Percentiles rank a stretch among this genome's conserved stretches.
Evolutionary conservation across 352 stramenopile species (phyloP).

Genomic region (Globisporangium abappressorium): DNA sequence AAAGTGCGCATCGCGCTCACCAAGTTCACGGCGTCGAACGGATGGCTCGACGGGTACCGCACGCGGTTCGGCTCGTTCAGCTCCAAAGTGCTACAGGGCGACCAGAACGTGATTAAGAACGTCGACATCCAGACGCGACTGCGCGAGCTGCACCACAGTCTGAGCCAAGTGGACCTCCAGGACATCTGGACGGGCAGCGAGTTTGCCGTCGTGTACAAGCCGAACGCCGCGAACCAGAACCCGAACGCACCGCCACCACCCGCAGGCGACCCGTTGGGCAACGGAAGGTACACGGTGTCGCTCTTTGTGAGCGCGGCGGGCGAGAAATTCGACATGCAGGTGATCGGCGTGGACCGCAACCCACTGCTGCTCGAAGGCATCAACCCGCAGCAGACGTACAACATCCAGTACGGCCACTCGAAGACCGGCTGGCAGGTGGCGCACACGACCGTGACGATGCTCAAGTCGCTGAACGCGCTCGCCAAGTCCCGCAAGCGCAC

Average conservation of each 20-base stretch:
- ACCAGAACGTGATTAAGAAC: conserved; percentile 75
- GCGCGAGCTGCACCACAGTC: conserved; percentile 73
- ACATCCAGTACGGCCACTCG: conserved; percentile 77
- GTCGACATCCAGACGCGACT: conserved; percentile 84
- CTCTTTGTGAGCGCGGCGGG: conserved; percentile 76
- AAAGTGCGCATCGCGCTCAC: conserved; percentile 69
- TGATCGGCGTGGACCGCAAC: conserved; percentile 66
- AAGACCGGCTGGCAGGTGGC: conserved; percentile 82
- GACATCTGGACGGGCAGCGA: conserved; percentile 81
- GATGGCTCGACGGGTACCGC: conserved; percentile 83
- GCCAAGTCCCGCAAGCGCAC: conserved; percentile 70
- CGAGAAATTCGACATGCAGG: conserved; percentile 81
- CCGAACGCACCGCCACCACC: not conserved
- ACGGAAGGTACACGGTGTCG: conserved; percentile 62
- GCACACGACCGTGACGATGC: conserved; percentile 73
- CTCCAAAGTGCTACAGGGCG: conserved; percentile 56
- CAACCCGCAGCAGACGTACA: conserved; percentile 56
- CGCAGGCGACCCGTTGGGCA: conserved; percentile 11
- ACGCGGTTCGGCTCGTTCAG: conserved; percentile 83
- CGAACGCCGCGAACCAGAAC: conserved; percentile 15
- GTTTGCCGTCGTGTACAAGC: conserved; percentile 71
- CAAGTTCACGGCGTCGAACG: conserved; percentile 82
- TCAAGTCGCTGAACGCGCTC: conserved; percentile 75
- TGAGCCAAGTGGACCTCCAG: conserved; percentile 54
- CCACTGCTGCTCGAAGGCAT: conserved; percentile 59